Evolutionary conservation across 2,329 filamentous ascomycete species (phyloP), one percentile per base, ranked within the genome.

Genomic region (Phoma sp.): DNA sequence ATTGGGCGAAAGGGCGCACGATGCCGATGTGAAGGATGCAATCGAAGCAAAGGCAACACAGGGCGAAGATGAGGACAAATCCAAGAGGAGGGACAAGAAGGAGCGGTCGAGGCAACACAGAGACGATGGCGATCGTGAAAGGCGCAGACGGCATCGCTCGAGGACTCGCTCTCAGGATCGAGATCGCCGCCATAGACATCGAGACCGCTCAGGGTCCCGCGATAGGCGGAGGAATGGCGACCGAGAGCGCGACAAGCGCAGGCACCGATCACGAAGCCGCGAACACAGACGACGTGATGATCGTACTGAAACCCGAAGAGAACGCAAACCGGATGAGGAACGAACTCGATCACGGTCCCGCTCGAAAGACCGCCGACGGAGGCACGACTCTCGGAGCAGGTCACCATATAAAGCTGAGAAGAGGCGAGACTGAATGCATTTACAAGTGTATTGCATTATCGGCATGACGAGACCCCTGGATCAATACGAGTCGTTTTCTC

Each of bases 1-100:
- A 0, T 75, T 96, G 10, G 88, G 72, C 9, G 74, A 76, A 58
- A 76, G 74, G 41, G 70, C 68, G 6, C 83, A 73, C 35, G 72
- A 89, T 25, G 83, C 79, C 3, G 82, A 86, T 55, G 77, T 86
- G n/a, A 79, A 83, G 53, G 81, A 80, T 55, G 82, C 80, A 7
- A 74, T 86, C 35, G 82, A 78, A 51, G 79, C 82, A 57, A 77
- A 78, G 40, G 75, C 71, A 29, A 79, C 74, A 48, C 78, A 73
- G 22, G 76, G 70, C 22, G 69, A 69, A 6, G 57, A 64, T 6
- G 62, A 59, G n/a, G 68, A 64, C 36, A 58, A 40, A 24, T 51
- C 60, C 0, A 60, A 50, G 48, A 62, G 43, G 19, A 60, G 37
- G 31, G 67, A 65, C 15, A 65, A 58, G 59, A 70, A 66, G 41